Base-by-base conservation (phyloP, 1,139 yeast genomes). In the Pichia terricola region DNA sequence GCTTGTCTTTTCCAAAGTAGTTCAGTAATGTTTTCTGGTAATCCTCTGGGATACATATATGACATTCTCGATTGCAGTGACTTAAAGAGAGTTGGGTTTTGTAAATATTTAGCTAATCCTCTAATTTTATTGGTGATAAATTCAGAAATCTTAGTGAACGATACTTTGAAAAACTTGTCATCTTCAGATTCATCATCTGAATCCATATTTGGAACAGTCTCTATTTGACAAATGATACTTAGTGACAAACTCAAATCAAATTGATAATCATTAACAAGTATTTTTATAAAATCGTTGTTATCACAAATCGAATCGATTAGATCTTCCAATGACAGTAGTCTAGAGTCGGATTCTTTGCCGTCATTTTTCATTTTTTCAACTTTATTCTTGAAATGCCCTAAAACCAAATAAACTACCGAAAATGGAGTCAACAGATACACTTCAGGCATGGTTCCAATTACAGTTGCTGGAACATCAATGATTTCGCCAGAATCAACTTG, bases 151-250 rank as follows among this genome's bases (percentile, higher is more conserved):
- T 66, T 70, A 0, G 51, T 53, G 3, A 54, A 41, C 4, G 72
- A 65, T 25, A 70, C 66, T 52, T 70, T 73, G 57, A 68, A 77
- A 54, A 73, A 79, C 40, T 73, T 79, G 10, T 66, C 77, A 38
- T 66, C 70, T 51, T 77, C 80, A 25, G 26, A 9, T 27, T 42
- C 45, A 33, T 40, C 42, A 31, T 44, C 48, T 2, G 49, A 45
- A n/a, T 48, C 51, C 40, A 44, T 44, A 7, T 36, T 41, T n/a
- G 49, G 49, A 10, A 47, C 43, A 16, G 34, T 34, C 9, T 25
- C 26, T 32, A 26, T 22, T 16, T 77, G 81, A 49, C 78, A 70
- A 2, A 77, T 61, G 5, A 47, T 44, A 1, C 50, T 53, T 34
- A 79, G 51, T 2, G 64, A 53, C 0, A 40, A 38, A 28, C 51